These are phyloP conservation scores for Coprinopsis sp. DNA, from an alignment of 768 basidiomycete genomes.

Conservation along the genomic window DNA sequence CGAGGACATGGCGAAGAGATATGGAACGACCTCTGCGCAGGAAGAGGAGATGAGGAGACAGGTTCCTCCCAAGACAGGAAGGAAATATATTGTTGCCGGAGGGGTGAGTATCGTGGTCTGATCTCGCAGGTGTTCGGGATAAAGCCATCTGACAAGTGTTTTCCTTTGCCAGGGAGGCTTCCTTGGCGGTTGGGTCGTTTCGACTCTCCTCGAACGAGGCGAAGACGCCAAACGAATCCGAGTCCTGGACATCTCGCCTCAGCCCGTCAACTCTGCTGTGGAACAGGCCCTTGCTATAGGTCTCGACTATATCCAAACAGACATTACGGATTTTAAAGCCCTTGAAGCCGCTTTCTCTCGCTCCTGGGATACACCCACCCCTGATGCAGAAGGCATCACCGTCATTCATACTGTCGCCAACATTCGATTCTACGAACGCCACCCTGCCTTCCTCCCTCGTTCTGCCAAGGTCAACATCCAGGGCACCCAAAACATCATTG, in stretches of 20 bases:
- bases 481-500: constrained; percentile 65
- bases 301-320: constrained; percentile 53
- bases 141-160: neutral
- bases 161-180: constrained; percentile 54
- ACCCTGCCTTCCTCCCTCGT: constrained; percentile 40
- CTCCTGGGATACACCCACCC: constrained; percentile 47
- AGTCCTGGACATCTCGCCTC: constrained; percentile 54
- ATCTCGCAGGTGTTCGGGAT: neutral
- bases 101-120: constrained; percentile 44
- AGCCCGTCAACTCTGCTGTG: constrained; percentile 55
- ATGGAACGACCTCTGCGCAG: constrained; percentile 21
- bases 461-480: constrained; percentile 61
- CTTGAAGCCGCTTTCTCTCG: constrained; percentile 59
- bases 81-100: constrained; percentile 72
- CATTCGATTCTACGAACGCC: constrained; percentile 74
- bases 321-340: constrained; percentile 50
- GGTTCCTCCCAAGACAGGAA: constrained; percentile 64
- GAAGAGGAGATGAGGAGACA: constrained; percentile 30
- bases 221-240: constrained; percentile 64
- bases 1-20: constrained; percentile 27
- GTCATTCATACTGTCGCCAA: constrained; percentile 76
- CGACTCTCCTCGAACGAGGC: constrained; percentile 62
- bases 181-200: constrained; percentile 73
- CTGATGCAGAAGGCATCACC: constrained; percentile 40
- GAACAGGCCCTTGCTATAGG: constrained; percentile 45